Percentiles rank a stretch among this genome's conserved stretches.
Conservation (phyloP, 2,329 filamentous ascomycete genomes). For the Achaetomium macrosporum region DNA sequence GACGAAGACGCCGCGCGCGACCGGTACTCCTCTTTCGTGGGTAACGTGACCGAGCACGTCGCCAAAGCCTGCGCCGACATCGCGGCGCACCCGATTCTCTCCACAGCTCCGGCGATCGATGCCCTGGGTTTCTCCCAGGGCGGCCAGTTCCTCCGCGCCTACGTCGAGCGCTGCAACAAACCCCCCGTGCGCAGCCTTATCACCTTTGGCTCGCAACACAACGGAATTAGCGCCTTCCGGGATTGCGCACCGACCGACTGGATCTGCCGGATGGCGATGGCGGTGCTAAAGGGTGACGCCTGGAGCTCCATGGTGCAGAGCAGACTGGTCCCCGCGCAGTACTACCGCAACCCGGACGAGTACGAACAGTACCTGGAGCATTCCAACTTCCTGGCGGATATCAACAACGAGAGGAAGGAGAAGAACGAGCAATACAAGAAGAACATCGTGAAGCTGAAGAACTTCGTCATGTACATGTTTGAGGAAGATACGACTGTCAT, state of each 20-base stretch:
- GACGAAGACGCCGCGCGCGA: slow-evolving; percentile 61
- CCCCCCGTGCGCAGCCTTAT: slow-evolving; percentile 72
- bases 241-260: slow-evolving; percentile 66
- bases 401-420: slow-evolving; percentile 79
- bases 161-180: slow-evolving; percentile 78
- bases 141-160: slow-evolving; percentile 89
- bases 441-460: slow-evolving; percentile 63
- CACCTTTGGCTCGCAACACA: slow-evolving; percentile 88
- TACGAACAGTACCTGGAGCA: slow-evolving; percentile 67
- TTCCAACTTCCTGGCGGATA: slow-evolving; percentile 87
- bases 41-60: slow-evolving; percentile 79
- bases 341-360: slow-evolving; percentile 70
- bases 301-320: slow-evolving; percentile 75
- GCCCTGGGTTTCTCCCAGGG: slow-evolving; percentile 94
- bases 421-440: slow-evolving; percentile 72
- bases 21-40: slow-evolving; percentile 80
- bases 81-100: slow-evolving; percentile 68
- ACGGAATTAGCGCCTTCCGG: slow-evolving; percentile 81
- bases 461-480: slow-evolving; percentile 87
- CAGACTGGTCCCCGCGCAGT: slow-evolving; percentile 85
- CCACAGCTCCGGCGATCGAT: slow-evolving; percentile 76
- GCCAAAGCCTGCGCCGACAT: slow-evolving; percentile 72
- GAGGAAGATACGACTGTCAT: slow-evolving; percentile 78
- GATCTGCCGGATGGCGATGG: slow-evolving; percentile 75
- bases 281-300: slow-evolving; percentile 69